A percentile compares a stretch with the other conserved stretches of the same genome.
phyloP scores from a whole-genome alignment of 116 monocot species.

The Zostera marina region DNA sequence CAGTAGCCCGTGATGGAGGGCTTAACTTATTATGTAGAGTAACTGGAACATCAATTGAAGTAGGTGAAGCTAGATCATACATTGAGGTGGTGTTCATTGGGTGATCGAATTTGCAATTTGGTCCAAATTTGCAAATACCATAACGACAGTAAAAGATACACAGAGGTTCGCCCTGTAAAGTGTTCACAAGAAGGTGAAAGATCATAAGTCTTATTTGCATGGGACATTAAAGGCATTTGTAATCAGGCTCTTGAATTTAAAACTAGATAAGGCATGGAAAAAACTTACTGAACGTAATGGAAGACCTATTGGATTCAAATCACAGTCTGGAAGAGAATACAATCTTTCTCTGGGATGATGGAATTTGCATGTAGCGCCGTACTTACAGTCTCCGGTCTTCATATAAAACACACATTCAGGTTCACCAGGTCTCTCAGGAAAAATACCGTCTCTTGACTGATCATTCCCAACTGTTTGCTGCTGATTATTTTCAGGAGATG shows the following conservation, averaged over 20 bases:
- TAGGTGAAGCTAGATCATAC: slow-evolving; percentile 29
- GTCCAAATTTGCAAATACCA: slow-evolving; percentile 96
- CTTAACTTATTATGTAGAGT: slow-evolving; percentile 17
- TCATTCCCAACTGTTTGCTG: slow-evolving; percentile 23
- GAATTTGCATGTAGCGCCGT: slow-evolving; percentile 9
- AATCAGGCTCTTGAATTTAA: no score
- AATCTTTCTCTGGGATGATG: slow-evolving; percentile 45
- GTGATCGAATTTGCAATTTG: slow-evolving; percentile 98
- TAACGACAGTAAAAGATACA: slow-evolving; percentile 89
- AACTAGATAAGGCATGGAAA: no score
- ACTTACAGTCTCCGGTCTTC: slow-evolving; percentile 14
- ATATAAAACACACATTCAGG: slow-evolving; percentile 14
- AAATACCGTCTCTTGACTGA: slow-evolving; percentile 49
- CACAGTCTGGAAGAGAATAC: slow-evolving; percentile 53
- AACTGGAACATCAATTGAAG: slow-evolving; percentile 31
- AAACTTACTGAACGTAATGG: slow-evolving; percentile 88
- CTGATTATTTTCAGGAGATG: slow-evolving; percentile 44
- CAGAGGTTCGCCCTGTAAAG: slow-evolving; percentile 52
- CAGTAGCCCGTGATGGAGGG: slow-evolving; percentile 19
- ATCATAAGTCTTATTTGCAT: no score
- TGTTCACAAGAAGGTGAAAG: neutral
- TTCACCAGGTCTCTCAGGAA: slow-evolving; percentile 14
- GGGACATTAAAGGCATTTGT: no score
- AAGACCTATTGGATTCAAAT: slow-evolving; percentile 61
- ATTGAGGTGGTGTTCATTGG: slow-evolving; percentile 43